Evolutionary conservation across 805 yeast genomes (phyloP), one percentile per base, ranked within the genome.

Genomic region (Pichia occidentalis): DNA sequence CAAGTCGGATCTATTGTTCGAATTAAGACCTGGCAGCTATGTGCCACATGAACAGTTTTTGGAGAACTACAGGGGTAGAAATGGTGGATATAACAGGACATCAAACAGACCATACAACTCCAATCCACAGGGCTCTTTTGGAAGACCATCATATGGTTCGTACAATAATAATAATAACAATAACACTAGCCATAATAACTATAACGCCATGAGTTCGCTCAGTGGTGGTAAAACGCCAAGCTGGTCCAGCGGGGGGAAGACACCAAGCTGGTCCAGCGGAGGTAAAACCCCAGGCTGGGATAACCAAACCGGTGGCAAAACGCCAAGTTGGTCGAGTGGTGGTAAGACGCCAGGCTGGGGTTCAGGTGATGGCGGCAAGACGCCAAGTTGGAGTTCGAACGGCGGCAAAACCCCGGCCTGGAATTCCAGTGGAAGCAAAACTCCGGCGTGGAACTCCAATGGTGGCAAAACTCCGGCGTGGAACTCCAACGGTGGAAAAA

Each of bases 21-120:
- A 72, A 42, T 52, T 68, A 39, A 74, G 82, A 34, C 78, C 73
- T 36, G 86, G 86, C 32, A 77, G 70, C 47, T 71, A 85, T 41
- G 68, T 82, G 29, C 81, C 95, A 14, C 86, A 85, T 56, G 80
- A 82, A 50, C 84, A 86, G 46, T 82, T 85, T 50, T 70, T 85
- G 36, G 85, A 56, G 24, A 51, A 45, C 31, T 45, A 47, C 23
- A 47, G 61, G 27, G 52, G 79, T 28, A 74, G 64, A 34, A 38
- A 35, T 18, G 29, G 42, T 11, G 26, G 19, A 16, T 22, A 23
- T 31, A 36, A 33, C 17, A 29, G 36, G 17, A 24, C 31, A 29
- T 35, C 29, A 20, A 31, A 32, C 19, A 23, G 29, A 9, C 21
- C 24, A 3, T 23, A 29, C 10, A 28, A 32, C 26, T 18, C 8